Evolutionary conservation across 257 asterid genomes (phyloP).

Genomic region (Cinchona pubescens): DNA sequence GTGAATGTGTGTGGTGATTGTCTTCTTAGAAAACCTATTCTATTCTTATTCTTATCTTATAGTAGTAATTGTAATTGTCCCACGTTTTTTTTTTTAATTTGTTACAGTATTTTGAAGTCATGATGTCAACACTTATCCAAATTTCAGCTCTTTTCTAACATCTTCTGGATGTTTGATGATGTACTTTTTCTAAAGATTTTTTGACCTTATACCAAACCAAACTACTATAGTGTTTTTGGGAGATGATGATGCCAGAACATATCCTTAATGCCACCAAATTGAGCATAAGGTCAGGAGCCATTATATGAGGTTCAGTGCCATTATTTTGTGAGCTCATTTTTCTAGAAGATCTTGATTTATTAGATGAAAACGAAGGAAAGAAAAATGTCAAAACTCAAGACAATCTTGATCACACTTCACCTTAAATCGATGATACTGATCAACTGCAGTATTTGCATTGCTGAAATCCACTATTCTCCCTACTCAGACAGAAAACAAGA

Average conservation of each 20-base stretch:
- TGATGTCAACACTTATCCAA: background rate
- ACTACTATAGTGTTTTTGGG: background rate
- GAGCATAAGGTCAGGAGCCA: background rate
- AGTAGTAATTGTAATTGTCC: background rate
- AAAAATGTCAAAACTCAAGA: too few species aligned
- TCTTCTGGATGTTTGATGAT: background rate
- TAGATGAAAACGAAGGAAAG: too few species aligned
- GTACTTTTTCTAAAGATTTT: background rate
- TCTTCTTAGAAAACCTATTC: slow-evolving; percentile 16
- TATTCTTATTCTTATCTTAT: slow-evolving; percentile 23
- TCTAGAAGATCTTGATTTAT: too few species aligned
- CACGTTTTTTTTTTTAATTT: background rate
- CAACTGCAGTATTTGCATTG: slow-evolving; percentile 76
- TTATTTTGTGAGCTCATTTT: too few species aligned
- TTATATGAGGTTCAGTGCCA: background rate
- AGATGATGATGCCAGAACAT: background rate
- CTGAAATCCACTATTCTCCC: slow-evolving; percentile 82
- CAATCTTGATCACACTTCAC: slow-evolving; percentile 22
- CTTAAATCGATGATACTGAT: slow-evolving; percentile 84
- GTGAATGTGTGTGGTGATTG: slow-evolving; percentile 7
- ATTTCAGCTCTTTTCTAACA: background rate
- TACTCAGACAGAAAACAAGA: slow-evolving; percentile 10
- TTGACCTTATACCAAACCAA: background rate
- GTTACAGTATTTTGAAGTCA: background rate
- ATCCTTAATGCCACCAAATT: background rate